Conservation (phyloP, 768 basidiomycete genomes). For the Russula olivacea region DNA sequence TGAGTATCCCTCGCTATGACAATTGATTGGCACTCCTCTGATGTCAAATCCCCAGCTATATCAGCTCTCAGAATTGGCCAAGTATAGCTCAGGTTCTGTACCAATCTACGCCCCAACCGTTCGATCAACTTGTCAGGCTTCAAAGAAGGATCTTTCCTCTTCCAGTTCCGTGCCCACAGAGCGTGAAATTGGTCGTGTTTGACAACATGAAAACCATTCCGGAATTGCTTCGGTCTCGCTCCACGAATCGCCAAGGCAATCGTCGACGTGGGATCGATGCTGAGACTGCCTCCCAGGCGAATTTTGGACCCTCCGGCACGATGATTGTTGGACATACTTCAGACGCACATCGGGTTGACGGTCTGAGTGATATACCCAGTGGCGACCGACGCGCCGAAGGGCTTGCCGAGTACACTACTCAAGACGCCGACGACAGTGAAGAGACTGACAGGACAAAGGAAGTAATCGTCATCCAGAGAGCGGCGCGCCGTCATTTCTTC, state of each 20-base stretch:
- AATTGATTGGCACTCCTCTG: not conserved
- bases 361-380: not conserved
- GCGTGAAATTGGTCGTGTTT: slow-evolving; percentile 3
- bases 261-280: not conserved
- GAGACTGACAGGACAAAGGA: slow-evolving; percentile 8
- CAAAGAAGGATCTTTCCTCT: not conserved
- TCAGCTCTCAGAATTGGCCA: not conserved
- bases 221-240: not conserved
- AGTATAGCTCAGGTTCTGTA: slow-evolving; percentile 1
- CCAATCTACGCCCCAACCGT: not conserved
- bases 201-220: not conserved
- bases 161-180: not conserved
- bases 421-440: not conserved
- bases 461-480: slow-evolving; percentile 5
- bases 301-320: not conserved
- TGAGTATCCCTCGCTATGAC: not conserved
- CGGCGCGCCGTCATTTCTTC: not conserved
- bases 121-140: slow-evolving; percentile 14
- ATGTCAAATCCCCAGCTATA: not conserved
- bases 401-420: slow-evolving; percentile 2
- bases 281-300: not conserved
- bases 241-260: not conserved
- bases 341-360: not conserved
- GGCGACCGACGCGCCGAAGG: not conserved
- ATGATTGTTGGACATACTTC: not conserved